Evolutionary conservation across 2,329 filamentous ascomycete genomes (phyloP), one percentile per base, ranked within the genome.

Genomic region (Simplicillium aogashimaense): DNA sequence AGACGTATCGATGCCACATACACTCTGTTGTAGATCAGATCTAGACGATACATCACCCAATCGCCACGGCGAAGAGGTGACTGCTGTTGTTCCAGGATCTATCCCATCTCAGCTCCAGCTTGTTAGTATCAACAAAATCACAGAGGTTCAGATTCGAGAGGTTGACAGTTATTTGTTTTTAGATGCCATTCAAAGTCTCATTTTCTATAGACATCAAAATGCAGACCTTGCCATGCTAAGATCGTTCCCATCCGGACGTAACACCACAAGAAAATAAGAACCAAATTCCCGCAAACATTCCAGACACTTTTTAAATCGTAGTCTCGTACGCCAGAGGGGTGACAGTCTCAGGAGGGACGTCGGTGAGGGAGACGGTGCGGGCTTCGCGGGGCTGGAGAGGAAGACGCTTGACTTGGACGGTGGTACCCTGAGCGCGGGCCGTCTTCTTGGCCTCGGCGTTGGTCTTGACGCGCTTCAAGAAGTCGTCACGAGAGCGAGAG

Each of bases 321-420:
- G 92, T 98, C 79, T 97, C 92, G 81, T 97, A 98, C 61, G 92
- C 72, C 57, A 97, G 78, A 56, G 90, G 88, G 49, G 81, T 80
- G 60, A 97, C 80, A 57, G 85, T 95, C 81, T 95, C 87, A 50
- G 89, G 87, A 65, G 80, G 76, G 74, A 86, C 86, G 64, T 87
- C 83, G 71, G 80, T 81, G 58, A 81, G 72, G 59, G 78, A 83
- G 64, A 97, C 78, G 50, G 81, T 88, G 66, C 79, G 77, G 52
- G 85, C 81, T 53, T 83, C 81, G 55, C 92, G 79, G 66, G 92
- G 92, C 64, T 75, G 74, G 56, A 69, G 72, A 52, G 92, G 82
- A 66, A 83, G 82, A 69, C 92, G 81, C 88, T 98, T 98, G 66
- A 98, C 77, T 74, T 90, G 80, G 59, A 95, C 76, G 65, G 83